Percentiles rank a stretch among this genome's conserved stretches.
Evolutionary conservation across 352 stramenopile genomes (phyloP).

Genomic region (Phytophthora capsici): DNA sequence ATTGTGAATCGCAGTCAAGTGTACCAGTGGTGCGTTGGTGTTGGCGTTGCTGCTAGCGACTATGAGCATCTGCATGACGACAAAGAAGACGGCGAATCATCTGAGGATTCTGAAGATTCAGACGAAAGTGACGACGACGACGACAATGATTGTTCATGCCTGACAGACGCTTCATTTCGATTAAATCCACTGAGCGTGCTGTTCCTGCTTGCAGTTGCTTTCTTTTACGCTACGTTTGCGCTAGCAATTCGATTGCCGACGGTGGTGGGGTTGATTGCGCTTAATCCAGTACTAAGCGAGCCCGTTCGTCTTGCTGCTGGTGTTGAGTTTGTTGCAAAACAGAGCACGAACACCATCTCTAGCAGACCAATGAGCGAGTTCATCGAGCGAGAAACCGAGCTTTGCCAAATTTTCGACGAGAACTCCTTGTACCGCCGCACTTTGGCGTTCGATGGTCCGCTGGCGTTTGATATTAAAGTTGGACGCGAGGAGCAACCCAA

Average conservation of each 20-base stretch:
- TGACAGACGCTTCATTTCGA: constrained; percentile 9
- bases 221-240: constrained; percentile 34
- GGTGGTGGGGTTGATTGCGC: constrained; percentile 57
- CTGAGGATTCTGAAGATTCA: constrained; percentile 15
- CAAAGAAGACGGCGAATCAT: constrained; percentile 25
- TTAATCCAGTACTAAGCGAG: constrained; percentile 64
- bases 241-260: constrained; percentile 48
- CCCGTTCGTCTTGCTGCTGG: constrained; percentile 42
- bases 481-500: constrained; percentile 52
- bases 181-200: constrained; percentile 35
- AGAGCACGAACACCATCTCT: constrained; percentile 17
- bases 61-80: constrained; percentile 29
- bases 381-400: constrained; percentile 57
- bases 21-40: constrained; percentile 18
- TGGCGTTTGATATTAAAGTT: constrained; percentile 63
- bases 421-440: constrained; percentile 60
- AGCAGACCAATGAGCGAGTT: constrained; percentile 42
- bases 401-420: constrained; percentile 41
- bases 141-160: constrained; percentile 20
- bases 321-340: constrained; percentile 23
- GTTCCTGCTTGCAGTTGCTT: constrained; percentile 19
- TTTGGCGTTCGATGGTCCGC: constrained; percentile 49
- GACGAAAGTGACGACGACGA: constrained; percentile 27
- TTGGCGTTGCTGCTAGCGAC: constrained; percentile 6
- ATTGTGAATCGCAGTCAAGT: constrained; percentile 32